Evolutionary conservation across 2,329 filamentous ascomycete genomes (phyloP).

Genomic region (Monascus ruber): DNA sequence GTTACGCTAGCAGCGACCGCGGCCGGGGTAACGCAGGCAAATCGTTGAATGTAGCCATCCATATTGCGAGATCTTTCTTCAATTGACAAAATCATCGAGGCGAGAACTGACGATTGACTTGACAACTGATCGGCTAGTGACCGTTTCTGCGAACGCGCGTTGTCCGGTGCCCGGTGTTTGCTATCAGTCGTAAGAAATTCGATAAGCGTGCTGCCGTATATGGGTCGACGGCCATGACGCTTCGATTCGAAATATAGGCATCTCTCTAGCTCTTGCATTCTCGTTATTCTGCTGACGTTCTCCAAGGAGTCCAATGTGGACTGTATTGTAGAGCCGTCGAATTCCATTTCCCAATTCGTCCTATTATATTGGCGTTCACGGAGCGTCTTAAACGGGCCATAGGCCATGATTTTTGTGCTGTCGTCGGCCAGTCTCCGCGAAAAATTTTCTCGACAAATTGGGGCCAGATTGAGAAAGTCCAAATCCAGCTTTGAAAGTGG

Average conservation of each 20-base stretch:
- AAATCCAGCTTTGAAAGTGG: slow-evolving; percentile 57
- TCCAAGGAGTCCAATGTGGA: slow-evolving; percentile 64
- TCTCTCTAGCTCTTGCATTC: slow-evolving; percentile 68
- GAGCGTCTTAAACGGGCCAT: slow-evolving; percentile 57
- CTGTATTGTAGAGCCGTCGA: slow-evolving; percentile 56
- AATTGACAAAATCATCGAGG: slow-evolving; percentile 58
- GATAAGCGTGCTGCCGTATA: slow-evolving; percentile 74
- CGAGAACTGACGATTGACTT: slow-evolving; percentile 46
- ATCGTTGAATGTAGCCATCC: slow-evolving; percentile 69
- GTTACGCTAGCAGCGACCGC: slow-evolving; percentile 72
- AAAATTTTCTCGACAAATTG: slow-evolving; percentile 56
- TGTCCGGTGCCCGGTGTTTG: slow-evolving; percentile 47
- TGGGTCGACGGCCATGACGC: slow-evolving; percentile 65
- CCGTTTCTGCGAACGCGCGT: slow-evolving; percentile 49
- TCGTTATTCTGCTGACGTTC: slow-evolving; percentile 55
- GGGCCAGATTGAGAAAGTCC: slow-evolving; percentile 67
- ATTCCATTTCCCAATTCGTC: slow-evolving; percentile 43
- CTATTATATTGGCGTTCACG: slow-evolving; percentile 56
- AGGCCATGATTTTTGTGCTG: slow-evolving; percentile 57
- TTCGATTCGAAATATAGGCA: slow-evolving; percentile 71
- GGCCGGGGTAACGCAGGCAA: slow-evolving; percentile 83
- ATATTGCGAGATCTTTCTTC: slow-evolving; percentile 60
- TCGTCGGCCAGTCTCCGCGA: slow-evolving; percentile 43
- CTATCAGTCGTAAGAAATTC: slow-evolving; percentile 57
- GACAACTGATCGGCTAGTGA: slow-evolving; percentile 65